phyloP scores from a whole-genome alignment of 352 stramenopile species.

The Pythium chondricola region DNA sequence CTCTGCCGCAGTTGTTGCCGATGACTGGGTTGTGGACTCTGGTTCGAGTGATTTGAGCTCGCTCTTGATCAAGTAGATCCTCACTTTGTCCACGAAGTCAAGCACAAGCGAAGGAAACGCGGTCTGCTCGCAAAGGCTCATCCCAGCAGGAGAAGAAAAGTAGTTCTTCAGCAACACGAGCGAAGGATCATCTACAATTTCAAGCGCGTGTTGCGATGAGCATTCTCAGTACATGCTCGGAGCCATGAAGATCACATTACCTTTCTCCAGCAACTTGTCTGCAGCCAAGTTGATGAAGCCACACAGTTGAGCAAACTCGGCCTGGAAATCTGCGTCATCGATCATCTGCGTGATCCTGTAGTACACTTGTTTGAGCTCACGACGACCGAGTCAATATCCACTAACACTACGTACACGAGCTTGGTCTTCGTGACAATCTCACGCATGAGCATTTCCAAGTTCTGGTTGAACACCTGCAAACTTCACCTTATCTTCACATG shows the following conservation, averaged over 20 bases:
- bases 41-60: conserved; percentile 29
- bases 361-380: neutral
- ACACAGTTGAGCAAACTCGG: conserved; percentile 37
- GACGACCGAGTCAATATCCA: neutral
- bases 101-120: conserved; percentile 61
- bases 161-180: conserved; percentile 38
- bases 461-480: conserved; percentile 43
- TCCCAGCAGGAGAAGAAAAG: conserved; percentile 35
- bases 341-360: conserved; percentile 45
- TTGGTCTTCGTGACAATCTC: conserved; percentile 44
- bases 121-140: conserved; percentile 56
- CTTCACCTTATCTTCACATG: too few relatives aligned
- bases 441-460: conserved; percentile 44
- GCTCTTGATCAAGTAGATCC: conserved; percentile 36
- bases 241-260: conserved; percentile 22
- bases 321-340: conserved; percentile 21
- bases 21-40: neutral
- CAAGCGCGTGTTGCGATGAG: neutral
- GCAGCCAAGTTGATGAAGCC: conserved; percentile 36
- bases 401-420: conserved; percentile 31
- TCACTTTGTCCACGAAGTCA: conserved; percentile 56
- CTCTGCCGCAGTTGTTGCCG: conserved; percentile 8
- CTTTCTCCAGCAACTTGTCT: conserved; percentile 39
- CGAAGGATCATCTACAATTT: conserved; percentile 28
- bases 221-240: too few relatives aligned